Evolutionary conservation across 371 early-diverging fungal species (phyloP).

Genomic region (Mucor circinelloides): DNA sequence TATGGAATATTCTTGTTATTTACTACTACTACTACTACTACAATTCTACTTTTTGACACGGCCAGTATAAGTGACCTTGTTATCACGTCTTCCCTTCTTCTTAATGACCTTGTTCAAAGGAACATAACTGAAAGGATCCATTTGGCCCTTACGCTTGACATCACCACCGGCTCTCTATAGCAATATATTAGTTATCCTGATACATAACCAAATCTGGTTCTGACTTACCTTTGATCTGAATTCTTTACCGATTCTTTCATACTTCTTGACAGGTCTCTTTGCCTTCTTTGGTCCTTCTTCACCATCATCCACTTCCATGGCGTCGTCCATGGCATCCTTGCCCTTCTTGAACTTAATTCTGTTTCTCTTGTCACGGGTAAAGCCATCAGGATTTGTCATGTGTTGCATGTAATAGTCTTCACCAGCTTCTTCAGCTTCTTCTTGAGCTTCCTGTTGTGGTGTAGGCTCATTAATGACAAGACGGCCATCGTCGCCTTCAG

Average conservation of each 20-base stretch:
- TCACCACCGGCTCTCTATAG: slow-evolving; percentile 88
- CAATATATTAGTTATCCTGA: neutral
- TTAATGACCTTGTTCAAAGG: slow-evolving; percentile 73
- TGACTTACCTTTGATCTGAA: slow-evolving; percentile 62
- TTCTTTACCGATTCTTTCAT: slow-evolving; percentile 55
- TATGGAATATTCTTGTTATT: slow-evolving; percentile 1
- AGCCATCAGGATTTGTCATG: slow-evolving; percentile 80
- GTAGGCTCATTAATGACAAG: slow-evolving; percentile 75
- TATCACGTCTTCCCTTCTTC: slow-evolving; percentile 49
- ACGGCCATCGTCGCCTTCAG: slow-evolving; percentile 75
- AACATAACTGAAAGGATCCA: slow-evolving; percentile 96
- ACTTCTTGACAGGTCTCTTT: slow-evolving; percentile 27
- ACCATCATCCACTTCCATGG: slow-evolving; percentile 61
- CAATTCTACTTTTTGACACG: slow-evolving; percentile 40
- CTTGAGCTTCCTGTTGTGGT: slow-evolving; percentile 41
- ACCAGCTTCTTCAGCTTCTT: slow-evolving; percentile 48
- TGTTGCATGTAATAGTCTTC: slow-evolving; percentile 88
- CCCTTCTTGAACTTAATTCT: slow-evolving; percentile 89
- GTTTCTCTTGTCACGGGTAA: slow-evolving; percentile 79
- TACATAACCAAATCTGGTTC: neutral
- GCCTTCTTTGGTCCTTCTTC: slow-evolving; percentile 33
- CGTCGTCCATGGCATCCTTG: slow-evolving; percentile 51
- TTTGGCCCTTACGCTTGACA: slow-evolving; percentile 82
- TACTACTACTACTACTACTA: neutral
- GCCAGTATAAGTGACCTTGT: slow-evolving; percentile 49